Evolutionary conservation across 1,139 yeast species (phyloP), one percentile per base, ranked within the genome.

Genomic region (Taiozyma onychis): DNA sequence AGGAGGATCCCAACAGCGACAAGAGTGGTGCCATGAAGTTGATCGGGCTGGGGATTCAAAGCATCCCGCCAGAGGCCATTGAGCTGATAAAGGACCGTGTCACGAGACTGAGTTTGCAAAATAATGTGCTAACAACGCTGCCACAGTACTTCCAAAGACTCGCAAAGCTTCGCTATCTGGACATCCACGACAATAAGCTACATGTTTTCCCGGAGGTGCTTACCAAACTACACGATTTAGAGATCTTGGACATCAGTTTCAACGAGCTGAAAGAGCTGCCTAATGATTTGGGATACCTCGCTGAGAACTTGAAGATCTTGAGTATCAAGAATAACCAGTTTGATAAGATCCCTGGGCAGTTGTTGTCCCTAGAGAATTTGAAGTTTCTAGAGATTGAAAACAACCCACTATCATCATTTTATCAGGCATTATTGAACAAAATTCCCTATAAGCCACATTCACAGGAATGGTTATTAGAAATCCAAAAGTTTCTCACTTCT

Each of bases 381-480:
- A 75, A 78, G 53, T 76, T 85, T 48, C 70, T 88, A n/a, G 93
- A 86, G 61, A 72, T 85, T 6, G 81, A 80, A n/a, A 81, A 77
- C 39, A 87, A 88, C 57, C 89, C 90, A 1, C 72, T 87, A 48
- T 63, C 75, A 2, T 59, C 75, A 50, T 86, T 88, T 0, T 73
- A 84, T 6, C 47, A 67, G 59, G 54, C 65, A 55, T 44, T 74
- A 64, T 54, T 78, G 64, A 54, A 56, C 16, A 55, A 48, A 45
- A 61, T 60, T 11, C 58, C 61, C 9, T 67, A 67, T 48, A 74
- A 70, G 51, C 63, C 66, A 39, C 66, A 73, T 14, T 78, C 77
- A 26, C 66, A 69, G 2, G 86, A 81, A 51, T 83, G 87, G 80
- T 71, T 83, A 3, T 74, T 71, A 9, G 76, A 76, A 48, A 69